These are phyloP conservation scores for Breviolum minutum DNA, from an alignment of 73 alveolate genomes.

Conservation along the genomic window DNA sequence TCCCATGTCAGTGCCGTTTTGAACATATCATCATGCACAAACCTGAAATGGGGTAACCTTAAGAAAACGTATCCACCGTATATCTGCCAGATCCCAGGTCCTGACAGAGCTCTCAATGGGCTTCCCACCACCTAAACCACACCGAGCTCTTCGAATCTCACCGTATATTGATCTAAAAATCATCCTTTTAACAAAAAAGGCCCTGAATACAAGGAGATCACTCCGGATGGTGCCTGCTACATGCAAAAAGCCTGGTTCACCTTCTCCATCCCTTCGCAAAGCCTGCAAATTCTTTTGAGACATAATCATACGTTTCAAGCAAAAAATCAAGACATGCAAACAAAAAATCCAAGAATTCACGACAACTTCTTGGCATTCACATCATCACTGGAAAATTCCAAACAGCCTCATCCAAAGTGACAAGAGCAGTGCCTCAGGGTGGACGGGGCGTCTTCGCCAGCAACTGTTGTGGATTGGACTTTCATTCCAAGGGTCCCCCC, in stretches of 20 bases:
- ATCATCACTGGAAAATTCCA: background rate
- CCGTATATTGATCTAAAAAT: background rate
- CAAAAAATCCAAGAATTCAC: background rate
- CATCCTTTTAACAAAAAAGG: background rate
- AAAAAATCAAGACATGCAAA: background rate
- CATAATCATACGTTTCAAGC: background rate
- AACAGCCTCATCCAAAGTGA: slow-evolving; percentile 27
- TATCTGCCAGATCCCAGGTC: background rate
- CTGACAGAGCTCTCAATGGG: slow-evolving; percentile 64
- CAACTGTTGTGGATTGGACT: background rate
- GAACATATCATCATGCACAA: too few relatives aligned
- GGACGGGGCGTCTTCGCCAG: background rate
- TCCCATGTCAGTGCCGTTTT: background rate
- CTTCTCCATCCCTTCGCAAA: slow-evolving; percentile 69
- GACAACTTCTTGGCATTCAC: background rate
- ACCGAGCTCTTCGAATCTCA: background rate
- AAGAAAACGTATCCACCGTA: too few relatives aligned
- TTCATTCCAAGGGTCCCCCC: background rate
- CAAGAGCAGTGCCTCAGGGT: slow-evolving; percentile 26
- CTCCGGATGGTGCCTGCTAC: background rate
- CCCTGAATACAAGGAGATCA: background rate
- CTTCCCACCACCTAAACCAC: slow-evolving; percentile 28
- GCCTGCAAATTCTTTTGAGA: background rate
- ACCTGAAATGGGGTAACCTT: too few relatives aligned
- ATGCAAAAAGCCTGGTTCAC: slow-evolving; percentile 48